Evolutionary conservation across 768 basidiomycete genomes (phyloP), one percentile per base, ranked within the genome.

Genomic region (Tephrocybe rancida): DNA sequence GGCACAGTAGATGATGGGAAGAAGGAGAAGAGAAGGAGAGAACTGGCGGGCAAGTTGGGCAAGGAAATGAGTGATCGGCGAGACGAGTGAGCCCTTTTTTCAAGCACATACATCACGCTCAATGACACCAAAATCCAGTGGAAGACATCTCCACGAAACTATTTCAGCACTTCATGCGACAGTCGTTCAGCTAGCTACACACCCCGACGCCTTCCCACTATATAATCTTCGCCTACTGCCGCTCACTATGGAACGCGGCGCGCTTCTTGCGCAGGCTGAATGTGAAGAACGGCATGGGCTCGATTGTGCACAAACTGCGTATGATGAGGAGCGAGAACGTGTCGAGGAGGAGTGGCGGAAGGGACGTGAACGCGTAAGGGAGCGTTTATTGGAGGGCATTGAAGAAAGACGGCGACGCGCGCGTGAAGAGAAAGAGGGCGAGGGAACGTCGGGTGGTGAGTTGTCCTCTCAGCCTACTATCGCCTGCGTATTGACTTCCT

Each of bases 361-460:
- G 39, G 91, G 92, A 3, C 76, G 86, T 42, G 89, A 89, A 38
- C 75, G 86, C 25, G 86, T 93, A 16, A 75, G 88, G 7, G 90
- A 92, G 61, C 77, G 91, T 14, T 73, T 94, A 26, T 68, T 92
- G 14, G 92, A 93, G 62, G 90, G 92, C 25, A 88, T 94, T 58
- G 91, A 92, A 67, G 92, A 94, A 64, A 78, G 91, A 26, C 70
- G 91, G 50, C 76, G 85, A 59, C 73, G 88, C 54, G 92, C 92
- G 25, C 74, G 92, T 48, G 92, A 94, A 57, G 92, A 94, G 73
- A 93, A 92, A 65, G 92, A 93, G 55, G 89, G 90, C 56, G 92
- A 94, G 61, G 90, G 88, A n/a, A 85, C 83, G 14, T 77, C 82
- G 37, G 85, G 84, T 48, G 87, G 83, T 86, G 44, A 51, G 81